Percentiles rank a stretch among this genome's conserved stretches.
phyloP scores from a whole-genome alignment of 1,284 basidiomycete species.

The Fomitiporia mediterranea region DNA sequence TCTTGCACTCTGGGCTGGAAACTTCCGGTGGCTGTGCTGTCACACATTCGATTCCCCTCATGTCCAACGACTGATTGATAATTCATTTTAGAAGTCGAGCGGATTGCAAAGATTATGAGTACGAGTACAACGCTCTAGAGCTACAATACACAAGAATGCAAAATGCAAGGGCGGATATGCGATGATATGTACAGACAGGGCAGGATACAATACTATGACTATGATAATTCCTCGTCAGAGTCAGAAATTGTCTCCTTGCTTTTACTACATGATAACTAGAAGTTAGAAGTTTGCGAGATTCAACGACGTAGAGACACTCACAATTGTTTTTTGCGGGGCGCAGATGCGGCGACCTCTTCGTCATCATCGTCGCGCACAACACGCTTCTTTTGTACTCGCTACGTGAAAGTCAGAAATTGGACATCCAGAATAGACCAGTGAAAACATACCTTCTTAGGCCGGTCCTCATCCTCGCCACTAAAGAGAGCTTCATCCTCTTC shows the following conservation, averaged over 20 bases:
- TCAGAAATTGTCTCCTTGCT: constrained; percentile 76
- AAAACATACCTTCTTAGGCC: constrained; percentile 60
- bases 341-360: constrained; percentile 46
- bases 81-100: too few species aligned
- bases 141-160: too few species aligned
- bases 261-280: constrained; percentile 45
- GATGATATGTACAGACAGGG: too few species aligned
- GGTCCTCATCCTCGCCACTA: constrained; percentile 63
- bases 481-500: constrained; percentile 58
- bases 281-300: background rate
- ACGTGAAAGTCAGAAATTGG: constrained; percentile 12
- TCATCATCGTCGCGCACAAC: constrained; percentile 74
- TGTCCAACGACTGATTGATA: background rate
- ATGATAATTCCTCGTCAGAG: constrained; percentile 67
- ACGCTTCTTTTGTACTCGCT: constrained; percentile 64
- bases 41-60: background rate
- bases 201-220: too few species aligned
- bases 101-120: too few species aligned
- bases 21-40: background rate
- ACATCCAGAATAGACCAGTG: constrained; percentile 1
- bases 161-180: too few species aligned
- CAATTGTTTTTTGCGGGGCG: constrained; percentile 69
- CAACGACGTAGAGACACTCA: constrained; percentile 36
- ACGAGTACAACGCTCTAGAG: too few species aligned
- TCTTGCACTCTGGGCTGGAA: background rate